Conservation (phyloP, 768 basidiomycete species). For the Ramaria rubella region DNA sequence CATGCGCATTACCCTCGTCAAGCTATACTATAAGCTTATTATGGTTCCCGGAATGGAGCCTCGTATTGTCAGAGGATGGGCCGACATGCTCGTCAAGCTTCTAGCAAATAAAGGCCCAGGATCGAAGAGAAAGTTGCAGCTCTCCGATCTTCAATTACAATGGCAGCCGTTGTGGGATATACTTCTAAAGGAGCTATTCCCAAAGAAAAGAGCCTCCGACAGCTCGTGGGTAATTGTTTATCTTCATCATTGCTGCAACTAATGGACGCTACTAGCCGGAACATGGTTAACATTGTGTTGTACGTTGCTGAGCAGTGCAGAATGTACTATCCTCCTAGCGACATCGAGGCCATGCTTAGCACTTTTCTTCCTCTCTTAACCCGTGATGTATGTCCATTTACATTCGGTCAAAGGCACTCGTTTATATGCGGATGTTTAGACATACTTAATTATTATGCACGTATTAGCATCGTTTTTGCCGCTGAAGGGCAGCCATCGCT, state of each 20-base stretch:
- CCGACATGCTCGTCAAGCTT: conserved; percentile 69
- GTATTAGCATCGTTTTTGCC: conserved; percentile 76
- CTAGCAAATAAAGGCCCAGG: conserved; percentile 56
- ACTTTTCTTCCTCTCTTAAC: conserved; percentile 67
- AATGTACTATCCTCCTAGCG: conserved; percentile 57
- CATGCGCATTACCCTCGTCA: conserved; percentile 65
- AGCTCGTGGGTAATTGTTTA: conserved; percentile 38
- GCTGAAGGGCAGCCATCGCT: conserved; percentile 54
- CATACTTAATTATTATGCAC: conserved; percentile 62
- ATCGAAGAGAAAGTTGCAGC: conserved; percentile 57
- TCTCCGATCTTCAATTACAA: conserved; percentile 57
- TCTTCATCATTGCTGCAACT: conserved; percentile 7
- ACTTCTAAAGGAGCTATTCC: conserved; percentile 69
- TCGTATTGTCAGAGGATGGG: conserved; percentile 65
- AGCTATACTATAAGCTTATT: conserved; percentile 73
- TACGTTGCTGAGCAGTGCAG: conserved; percentile 69
- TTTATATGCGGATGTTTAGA: conserved; percentile 34
- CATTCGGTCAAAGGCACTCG: background rate
- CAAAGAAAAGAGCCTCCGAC: conserved; percentile 56
- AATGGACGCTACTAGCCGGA: conserved; percentile 35
- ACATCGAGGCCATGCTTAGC: conserved; percentile 65
- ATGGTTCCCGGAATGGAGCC: conserved; percentile 71
- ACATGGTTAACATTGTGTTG: conserved; percentile 63
- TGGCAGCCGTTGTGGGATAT: conserved; percentile 76
- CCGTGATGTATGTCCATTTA: conserved; percentile 47